Conservation (phyloP, 1,139 yeast genomes). For the Blastobotrys elegans region DNA sequence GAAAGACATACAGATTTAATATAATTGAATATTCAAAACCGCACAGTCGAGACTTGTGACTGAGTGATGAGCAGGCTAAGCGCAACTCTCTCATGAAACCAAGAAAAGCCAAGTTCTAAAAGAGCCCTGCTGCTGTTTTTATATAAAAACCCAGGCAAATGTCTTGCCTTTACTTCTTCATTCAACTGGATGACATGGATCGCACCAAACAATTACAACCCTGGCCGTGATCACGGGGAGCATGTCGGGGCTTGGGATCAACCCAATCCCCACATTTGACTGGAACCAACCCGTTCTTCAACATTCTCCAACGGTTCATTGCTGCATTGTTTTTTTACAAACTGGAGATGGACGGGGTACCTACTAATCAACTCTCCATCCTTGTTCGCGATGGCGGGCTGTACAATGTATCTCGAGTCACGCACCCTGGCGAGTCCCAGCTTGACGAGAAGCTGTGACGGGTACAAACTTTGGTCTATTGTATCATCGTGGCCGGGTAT, state of each 20-base stretch:
- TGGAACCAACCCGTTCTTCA: conserved; percentile 50
- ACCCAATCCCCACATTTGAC: conserved; percentile 50
- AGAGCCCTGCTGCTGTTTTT: too few relatives aligned
- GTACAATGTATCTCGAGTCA: conserved; percentile 40
- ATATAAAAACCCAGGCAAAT: too few relatives aligned
- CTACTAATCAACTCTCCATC: conserved; percentile 49
- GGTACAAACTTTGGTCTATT: conserved; percentile 48
- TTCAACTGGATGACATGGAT: conserved; percentile 66
- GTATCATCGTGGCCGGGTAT: conserved; percentile 57
- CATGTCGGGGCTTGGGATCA: conserved; percentile 51
- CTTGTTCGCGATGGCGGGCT: conserved; percentile 42
- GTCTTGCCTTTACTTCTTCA: too few relatives aligned
- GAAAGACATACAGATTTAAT: too few relatives aligned
- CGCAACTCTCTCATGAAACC: too few relatives aligned
- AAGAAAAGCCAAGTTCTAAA: too few relatives aligned
- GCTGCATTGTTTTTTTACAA: conserved; percentile 45
- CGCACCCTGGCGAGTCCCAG: conserved; percentile 31
- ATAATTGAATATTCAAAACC: too few relatives aligned
- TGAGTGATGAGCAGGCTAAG: too few relatives aligned
- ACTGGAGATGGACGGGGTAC: conserved; percentile 47
- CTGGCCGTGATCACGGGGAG: conserved; percentile 53
- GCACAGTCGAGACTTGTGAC: too few relatives aligned
- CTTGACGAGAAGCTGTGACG: conserved; percentile 39
- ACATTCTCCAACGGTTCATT: conserved; percentile 39
- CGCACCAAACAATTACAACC: conserved; percentile 47